Base-by-base conservation (phyloP, 257 asterid genomes). In the Petrea volubilis region DNA sequence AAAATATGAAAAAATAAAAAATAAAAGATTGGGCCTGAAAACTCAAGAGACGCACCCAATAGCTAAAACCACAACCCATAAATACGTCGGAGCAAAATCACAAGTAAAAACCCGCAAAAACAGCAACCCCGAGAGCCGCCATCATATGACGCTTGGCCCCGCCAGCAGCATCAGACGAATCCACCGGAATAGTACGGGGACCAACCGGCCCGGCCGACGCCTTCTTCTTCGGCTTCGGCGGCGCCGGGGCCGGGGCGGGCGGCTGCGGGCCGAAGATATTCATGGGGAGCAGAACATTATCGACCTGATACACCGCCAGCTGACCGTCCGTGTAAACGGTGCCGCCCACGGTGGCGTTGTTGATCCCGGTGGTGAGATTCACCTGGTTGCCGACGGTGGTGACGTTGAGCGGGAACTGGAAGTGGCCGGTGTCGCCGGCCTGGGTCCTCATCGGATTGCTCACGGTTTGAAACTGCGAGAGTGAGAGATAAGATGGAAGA, bases 361-460 rank as follows among this genome's bases (percentile, higher is more conserved):
- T 76, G 0, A 93, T 88, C 0, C 98, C 98, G 47, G 96, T 93
- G 28, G 96, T 79, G 21, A 93, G 67, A 47, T 93, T 93, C 25
- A 93, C 97, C 63, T 87, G 96, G 67, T 82, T 93, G 34, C 90
- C 96, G 5, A 86, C 58, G 46, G 96, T 86, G 1, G 96, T 93
- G 18, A 93, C 88, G 64, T 93, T 93, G 41, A 93, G 56, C 0
- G 90, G 94, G 74, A 90, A 93, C n/a, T n/a, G 7, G 81, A 72
- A 0, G 91, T 85, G 21, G 58, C 29, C 71, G 59, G 67, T 81
- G 74, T 87, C 87, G 0, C 98, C 97, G 67, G 97, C 98, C 70
- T 93, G 97, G 0, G 97, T 93, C 75, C 93, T 73, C 24, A 90
- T 68, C 0, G 98, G 98, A 27, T 90, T 93, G 75, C 94, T 93